phyloP scores from a whole-genome alignment of 2,329 filamentous ascomycete species.

The Decorospora gaudefroyi region DNA sequence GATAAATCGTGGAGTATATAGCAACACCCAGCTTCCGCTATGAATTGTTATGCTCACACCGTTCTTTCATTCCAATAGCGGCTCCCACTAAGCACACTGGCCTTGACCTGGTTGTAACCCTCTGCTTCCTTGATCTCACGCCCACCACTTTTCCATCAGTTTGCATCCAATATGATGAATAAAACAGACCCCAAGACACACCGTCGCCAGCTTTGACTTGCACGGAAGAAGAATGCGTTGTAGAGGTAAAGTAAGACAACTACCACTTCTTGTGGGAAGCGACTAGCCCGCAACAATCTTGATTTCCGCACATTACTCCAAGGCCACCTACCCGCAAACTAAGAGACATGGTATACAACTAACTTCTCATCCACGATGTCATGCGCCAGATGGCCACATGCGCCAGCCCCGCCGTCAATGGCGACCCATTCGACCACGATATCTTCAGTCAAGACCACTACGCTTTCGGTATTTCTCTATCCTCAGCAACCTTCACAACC shows the following conservation, averaged over 20 bases:
- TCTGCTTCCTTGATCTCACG: no score
- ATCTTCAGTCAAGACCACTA: not conserved
- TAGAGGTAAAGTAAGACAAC: not conserved
- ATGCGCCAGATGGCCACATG: not conserved
- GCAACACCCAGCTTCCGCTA: no score
- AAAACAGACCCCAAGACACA: no score
- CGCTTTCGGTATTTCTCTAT: not conserved
- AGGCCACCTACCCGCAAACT: not conserved
- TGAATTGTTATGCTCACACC: no score
- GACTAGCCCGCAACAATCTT: not conserved
- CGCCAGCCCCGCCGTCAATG: not conserved
- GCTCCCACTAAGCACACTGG: no score
- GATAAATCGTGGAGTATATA: no score
- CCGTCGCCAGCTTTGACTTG: no score
- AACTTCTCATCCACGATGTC: not conserved
- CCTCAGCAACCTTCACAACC: constrained; percentile 25
- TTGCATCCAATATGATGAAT: no score
- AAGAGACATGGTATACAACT: not conserved
- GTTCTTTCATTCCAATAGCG: no score
- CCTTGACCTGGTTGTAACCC: no score
- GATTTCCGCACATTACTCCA: not conserved
- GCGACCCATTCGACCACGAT: not conserved
- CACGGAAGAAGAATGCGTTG: not conserved
- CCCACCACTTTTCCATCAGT: no score
- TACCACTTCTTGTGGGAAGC: not conserved